Evolutionary conservation across 768 basidiomycete species (phyloP).

Genomic region (Calocybe indica): DNA sequence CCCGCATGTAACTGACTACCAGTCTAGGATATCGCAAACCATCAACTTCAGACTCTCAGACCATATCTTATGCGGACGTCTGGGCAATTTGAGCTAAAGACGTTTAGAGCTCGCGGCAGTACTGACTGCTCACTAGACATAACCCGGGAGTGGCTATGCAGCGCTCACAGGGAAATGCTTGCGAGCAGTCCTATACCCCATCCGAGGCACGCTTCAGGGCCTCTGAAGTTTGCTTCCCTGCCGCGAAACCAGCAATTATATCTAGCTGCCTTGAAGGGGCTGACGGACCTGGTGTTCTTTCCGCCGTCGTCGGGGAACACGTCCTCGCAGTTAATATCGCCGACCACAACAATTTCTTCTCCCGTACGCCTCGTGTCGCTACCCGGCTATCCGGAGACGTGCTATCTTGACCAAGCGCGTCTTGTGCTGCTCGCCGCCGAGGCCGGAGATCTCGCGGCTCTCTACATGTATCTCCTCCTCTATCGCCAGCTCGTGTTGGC

Average conservation of each 20-base stretch:
- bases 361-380: conserved; percentile 25
- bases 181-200: conserved; percentile 35
- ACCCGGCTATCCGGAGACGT: conserved; percentile 61
- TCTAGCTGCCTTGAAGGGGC: conserved; percentile 48
- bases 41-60: conserved; percentile 88
- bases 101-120: conserved; percentile 59
- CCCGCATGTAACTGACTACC: conserved; percentile 12
- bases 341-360: conserved; percentile 22
- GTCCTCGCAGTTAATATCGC: conserved; percentile 13
- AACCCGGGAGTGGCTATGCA: conserved; percentile 62
- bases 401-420: conserved; percentile 73
- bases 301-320: conserved; percentile 25
- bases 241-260: conserved; percentile 51
- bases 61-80: conserved; percentile 83
- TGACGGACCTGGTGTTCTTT: conserved; percentile 62
- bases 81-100: conserved; percentile 72
- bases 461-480: conserved; percentile 78
- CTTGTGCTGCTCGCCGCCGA: conserved; percentile 63
- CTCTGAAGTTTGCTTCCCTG: conserved; percentile 37
- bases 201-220: conserved; percentile 34
- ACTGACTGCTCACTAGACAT: conserved; percentile 37
- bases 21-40: conserved; percentile 88
- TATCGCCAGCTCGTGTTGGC: conserved; percentile 70
- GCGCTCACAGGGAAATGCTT: conserved; percentile 43
- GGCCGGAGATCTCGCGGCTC: conserved; percentile 63